Evolutionary conservation across 2,329 filamentous ascomycete genomes (phyloP), one percentile per base, ranked within the genome.

Genomic region (Bisporella sp.): DNA sequence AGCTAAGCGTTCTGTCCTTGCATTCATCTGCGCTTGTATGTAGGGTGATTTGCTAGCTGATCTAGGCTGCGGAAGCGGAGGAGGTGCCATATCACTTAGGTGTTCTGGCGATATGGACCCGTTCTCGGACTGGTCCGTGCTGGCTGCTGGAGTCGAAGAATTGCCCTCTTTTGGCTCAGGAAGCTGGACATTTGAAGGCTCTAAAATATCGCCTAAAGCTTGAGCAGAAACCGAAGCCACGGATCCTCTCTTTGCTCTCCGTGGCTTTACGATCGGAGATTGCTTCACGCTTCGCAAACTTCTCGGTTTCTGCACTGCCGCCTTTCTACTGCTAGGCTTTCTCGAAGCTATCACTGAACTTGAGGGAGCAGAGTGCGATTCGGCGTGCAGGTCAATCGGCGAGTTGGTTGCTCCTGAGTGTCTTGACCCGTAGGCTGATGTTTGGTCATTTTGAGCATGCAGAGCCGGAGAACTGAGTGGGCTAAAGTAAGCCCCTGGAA

Each of bases 401-500:
- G 63, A 65, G 51, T 63, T 61, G 48, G 46, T 63, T 47, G 51
- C 60, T 49, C 68, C 68, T 7, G 66, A 69, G 57, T 67, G 61
- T 21, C 66, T 66, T 37, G 69, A 67, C 50, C 72, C 66, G 43
- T 65, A 63, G 11, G 56, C 52, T 7, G 66, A 65, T 33, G 62
- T 59, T 30, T 74, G 71, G 40, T 83, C 79, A 54, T 73, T 79
- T 64, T 90, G 85, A 1, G 87, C 85, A 65, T 87, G 84, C 13
- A 93, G 72, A 4, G 87, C 87, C 1, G 88, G 88, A 12, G 88
- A 93, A 5, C 86, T 90, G 45, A 93, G 74, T 7, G 88, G 88
- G 63, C 87, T 93, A 65, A 93, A 91, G 69, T 90, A 92, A 33
- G 85, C 79, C 35, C 79, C 79, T 0, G 85, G 82, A 4, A 87